Base-by-base conservation (phyloP, 1,284 basidiomycete genomes). In the Vanrija pseudolonga region DNA sequence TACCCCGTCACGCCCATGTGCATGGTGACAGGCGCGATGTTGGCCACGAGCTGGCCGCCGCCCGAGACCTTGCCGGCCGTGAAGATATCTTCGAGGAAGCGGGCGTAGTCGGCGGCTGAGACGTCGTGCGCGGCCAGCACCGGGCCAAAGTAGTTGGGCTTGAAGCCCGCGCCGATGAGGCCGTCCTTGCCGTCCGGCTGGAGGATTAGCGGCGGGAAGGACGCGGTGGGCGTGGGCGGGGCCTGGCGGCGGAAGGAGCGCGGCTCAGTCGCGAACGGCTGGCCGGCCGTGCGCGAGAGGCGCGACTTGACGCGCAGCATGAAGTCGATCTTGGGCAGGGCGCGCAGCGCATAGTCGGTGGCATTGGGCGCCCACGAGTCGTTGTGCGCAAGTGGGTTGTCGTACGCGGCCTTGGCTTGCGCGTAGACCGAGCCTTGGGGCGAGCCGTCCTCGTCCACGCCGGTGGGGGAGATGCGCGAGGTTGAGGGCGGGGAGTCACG, bases 51-150 rank as follows among this genome's bases (percentile, higher is more conserved):
- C 28, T 49, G 52, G 2, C 37, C 43, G 2, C n/a, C 37, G 15
- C 42, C 47, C 11, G 20, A 12, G 17, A 54, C 47, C 47, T 54
- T 49, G 47, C 52, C 52, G 2, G 52, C 37, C 0, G 47, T 45
- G 38, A 54, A 26, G 17, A 54, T 42, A 43, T 54, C 52, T 43
- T 54, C 52, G 18, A 54, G 37, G 47, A 54, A 54, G 19, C 52
- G 52, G 4, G 36, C n/a, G 12, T 23, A 49, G 47, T 54, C 52
- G 15, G 52, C 52, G 3, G 52, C 47, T 23, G 47, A 45, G 17
- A 54, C 47, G 22, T 54, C 52, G 20, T 41, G 43, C 4, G 23
- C 11, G n/a, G 47, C 52, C 3, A 54, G 12, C 9, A 54, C 12
- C 1, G 40, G 46, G 0, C 52, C 52, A 11, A 15, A 23, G 43